Base-by-base conservation (phyloP, 192 early-diverging fungal species). In the Coemansia sp. region DNA sequence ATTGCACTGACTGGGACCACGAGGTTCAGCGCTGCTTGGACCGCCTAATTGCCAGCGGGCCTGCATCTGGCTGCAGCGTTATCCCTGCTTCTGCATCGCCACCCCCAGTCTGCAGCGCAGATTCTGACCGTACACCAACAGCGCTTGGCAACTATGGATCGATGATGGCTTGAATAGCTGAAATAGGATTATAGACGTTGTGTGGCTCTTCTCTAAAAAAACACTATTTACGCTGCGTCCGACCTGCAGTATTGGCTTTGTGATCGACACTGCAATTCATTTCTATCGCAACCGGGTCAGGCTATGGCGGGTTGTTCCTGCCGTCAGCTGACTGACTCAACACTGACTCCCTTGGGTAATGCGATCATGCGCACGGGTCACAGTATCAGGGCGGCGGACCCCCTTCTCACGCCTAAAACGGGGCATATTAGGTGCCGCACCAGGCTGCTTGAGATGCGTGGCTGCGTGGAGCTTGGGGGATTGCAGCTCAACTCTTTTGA, bases 21-120 rank as follows among this genome's bases (percentile, higher is more conserved):
- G 79, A 82, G 28, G 74, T 76, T 1, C n/a, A 42, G 18, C 70
- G 60, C 11, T 82, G 79, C 68, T 57, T 76, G 64, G 48, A 23
- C 23, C 48, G 48, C 48, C 48, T 50, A 26, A 50, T 50, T 50
- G 48, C 48, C 48, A 50, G 48, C 48, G 48, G 48, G 23, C 48
- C 48, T 50, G 48, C 48, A 50, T 50, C 48, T 20, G 48, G 48
- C 48, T 50, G 48, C 23, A 45, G 43, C 43, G 43, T 45, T 5
- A 45, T 9, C 3, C 18, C 43, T 20, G 43, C 20, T 20, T 45
- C 43, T 21, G 23, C 48, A 26, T 9, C 48, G 3, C 23, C 48
- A 23, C 5, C 23, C 23, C 9, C 9, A 50, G 48, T 50, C 48
- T 50, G n/a, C 48, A 9, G 48, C 48, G n/a, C 48, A 26, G 48